A percentile compares a stretch with the other conserved stretches of the same genome.
phyloP scores from a whole-genome alignment of 176 grass and related monocot genomes.

The Oryza brachyantha region DNA sequence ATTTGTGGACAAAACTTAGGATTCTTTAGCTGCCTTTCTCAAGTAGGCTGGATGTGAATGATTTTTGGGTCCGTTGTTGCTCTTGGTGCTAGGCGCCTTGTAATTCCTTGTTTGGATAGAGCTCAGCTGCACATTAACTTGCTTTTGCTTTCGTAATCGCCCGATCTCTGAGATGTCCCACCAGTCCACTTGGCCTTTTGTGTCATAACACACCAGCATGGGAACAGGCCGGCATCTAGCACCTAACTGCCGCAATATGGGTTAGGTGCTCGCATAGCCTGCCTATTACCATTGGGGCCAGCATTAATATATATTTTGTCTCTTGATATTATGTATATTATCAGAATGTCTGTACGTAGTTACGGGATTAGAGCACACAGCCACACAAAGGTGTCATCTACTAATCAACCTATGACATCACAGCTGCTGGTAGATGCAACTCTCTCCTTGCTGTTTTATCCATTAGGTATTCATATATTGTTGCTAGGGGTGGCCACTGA shows the following conservation, averaged over 20 bases:
- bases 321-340: not conserved
- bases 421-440: no score
- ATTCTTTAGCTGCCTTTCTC: not conserved
- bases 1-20: not conserved
- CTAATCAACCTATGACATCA: no score
- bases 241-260: not conserved
- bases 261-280: no score
- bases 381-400: no score
- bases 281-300: no score
- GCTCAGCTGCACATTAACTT: not conserved
- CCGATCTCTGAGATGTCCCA: no score
- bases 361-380: no score
- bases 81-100: not conserved
- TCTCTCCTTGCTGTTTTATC: no score
- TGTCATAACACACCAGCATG: not conserved
- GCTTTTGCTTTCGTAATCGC: not conserved
- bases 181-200: not conserved
- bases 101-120: not conserved
- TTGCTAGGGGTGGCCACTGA: no score
- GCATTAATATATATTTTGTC: not conserved
- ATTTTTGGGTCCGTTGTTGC: not conserved
- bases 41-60: conserved; percentile 3
- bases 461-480: no score
- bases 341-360: no score
- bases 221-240: not conserved